Evolutionary conservation across 2,329 filamentous ascomycete genomes (phyloP).

Genomic region (Colletotrichum eleusines): DNA sequence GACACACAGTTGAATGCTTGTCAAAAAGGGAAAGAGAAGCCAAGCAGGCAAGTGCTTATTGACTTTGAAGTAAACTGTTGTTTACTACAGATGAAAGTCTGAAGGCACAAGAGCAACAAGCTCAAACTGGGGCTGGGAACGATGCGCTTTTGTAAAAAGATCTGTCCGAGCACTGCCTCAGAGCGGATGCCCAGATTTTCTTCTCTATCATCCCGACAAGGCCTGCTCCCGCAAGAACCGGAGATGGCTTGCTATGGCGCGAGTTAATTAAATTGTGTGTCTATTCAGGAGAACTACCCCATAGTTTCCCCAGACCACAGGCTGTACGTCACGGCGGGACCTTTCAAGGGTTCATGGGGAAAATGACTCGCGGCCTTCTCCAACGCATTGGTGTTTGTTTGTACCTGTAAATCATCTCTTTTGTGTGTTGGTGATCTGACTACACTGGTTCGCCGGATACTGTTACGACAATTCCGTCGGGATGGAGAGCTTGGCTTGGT

Average conservation of each 20-base stretch:
- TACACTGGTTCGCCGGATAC: background rate
- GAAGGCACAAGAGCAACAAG: background rate
- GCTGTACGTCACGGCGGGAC: constrained; percentile 36
- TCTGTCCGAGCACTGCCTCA: constrained; percentile 14
- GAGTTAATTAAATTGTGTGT: constrained; percentile 38
- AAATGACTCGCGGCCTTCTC: constrained; percentile 32
- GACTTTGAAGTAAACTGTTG: constrained; percentile 10
- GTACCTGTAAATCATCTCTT: background rate
- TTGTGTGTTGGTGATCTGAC: background rate
- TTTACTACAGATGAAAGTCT: background rate
- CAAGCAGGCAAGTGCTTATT: constrained; percentile 8
- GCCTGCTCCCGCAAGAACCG: constrained; percentile 23
- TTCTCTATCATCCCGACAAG: constrained; percentile 25
- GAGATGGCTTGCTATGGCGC: constrained; percentile 15
- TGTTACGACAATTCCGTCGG: background rate
- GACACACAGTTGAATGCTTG: background rate
- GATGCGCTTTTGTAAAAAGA: constrained; percentile 37
- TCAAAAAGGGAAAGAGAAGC: background rate
- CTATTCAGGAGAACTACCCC: constrained; percentile 23
- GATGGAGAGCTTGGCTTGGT: background rate
- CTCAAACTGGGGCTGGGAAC: constrained; percentile 14
- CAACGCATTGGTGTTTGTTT: background rate
- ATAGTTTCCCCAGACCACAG: constrained; percentile 38
- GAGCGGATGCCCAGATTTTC: constrained; percentile 31
- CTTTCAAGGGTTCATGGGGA: constrained; percentile 25